A percentile compares a stretch with the other conserved stretches of the same genome.
Conservation (phyloP, 768 basidiomycete species). For the Xerocomus spinulosus region DNA sequence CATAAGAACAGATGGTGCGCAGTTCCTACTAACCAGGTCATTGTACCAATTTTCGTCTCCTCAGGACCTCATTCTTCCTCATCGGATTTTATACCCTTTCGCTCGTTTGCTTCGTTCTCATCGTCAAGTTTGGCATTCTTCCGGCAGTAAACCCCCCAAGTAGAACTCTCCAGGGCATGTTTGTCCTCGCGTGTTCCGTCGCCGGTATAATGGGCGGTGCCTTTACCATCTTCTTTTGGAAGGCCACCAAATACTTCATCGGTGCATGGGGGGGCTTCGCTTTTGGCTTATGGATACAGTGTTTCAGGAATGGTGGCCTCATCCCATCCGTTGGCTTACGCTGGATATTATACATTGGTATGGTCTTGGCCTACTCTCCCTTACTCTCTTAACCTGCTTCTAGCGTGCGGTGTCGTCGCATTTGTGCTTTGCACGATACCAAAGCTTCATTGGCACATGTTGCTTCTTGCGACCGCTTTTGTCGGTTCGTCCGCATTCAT, state of each 20-base stretch:
- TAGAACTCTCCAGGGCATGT: conserved; percentile 79
- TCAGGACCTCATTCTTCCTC: conserved; percentile 90
- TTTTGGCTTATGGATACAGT: conserved; percentile 83
- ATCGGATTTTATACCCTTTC: conserved; percentile 88
- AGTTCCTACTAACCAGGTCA: background rate
- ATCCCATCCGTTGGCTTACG: conserved; percentile 72
- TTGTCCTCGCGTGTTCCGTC: conserved; percentile 75
- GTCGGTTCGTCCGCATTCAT: conserved; percentile 91
- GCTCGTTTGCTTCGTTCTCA: conserved; percentile 81
- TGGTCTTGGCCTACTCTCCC: conserved; percentile 17
- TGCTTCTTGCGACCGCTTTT: conserved; percentile 82
- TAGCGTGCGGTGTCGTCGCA: conserved; percentile 68
- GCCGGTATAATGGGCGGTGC: conserved; percentile 83
- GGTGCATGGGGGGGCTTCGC: conserved; percentile 68
- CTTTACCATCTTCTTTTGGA: conserved; percentile 90
- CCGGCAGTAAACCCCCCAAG: conserved; percentile 79
- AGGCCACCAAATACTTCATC: conserved; percentile 77
- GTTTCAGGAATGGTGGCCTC: conserved; percentile 76
- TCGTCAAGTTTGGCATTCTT: conserved; percentile 83
- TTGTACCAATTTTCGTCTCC: conserved; percentile 12
- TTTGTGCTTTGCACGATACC: conserved; percentile 84
- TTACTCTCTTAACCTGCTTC: conserved; percentile 12
- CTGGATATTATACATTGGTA: conserved; percentile 89
- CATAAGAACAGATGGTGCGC: conserved; percentile 93
- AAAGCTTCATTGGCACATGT: conserved; percentile 80